phyloP scores from a whole-genome alignment of 176 grass and related monocot species.

The Dendrocalamus sinicus region DNA sequence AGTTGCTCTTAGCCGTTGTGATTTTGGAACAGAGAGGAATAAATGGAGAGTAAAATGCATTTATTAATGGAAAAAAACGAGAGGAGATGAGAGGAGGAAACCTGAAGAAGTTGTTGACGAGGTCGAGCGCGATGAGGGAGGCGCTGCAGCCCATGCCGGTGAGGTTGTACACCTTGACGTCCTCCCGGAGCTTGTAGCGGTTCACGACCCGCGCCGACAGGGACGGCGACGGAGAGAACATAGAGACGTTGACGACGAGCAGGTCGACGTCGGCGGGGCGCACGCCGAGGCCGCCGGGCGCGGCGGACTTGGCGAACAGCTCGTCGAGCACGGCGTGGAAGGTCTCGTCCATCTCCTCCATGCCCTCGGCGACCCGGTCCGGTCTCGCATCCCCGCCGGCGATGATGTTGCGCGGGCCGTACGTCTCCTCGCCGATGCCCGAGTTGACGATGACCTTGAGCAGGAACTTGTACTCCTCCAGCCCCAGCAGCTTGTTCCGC shows the following conservation, averaged over 20 bases:
- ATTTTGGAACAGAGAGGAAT: not conserved
- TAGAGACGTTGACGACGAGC: conserved; percentile 87
- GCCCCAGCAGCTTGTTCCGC: conserved; percentile 73
- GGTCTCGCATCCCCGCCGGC: conserved; percentile 59
- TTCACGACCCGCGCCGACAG: conserved; percentile 67
- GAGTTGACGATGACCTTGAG: conserved; percentile 97
- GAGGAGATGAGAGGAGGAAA: not conserved
- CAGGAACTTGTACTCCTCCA: conserved; percentile 96
- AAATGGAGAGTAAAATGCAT: not conserved
- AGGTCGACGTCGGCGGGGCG: conserved; percentile 62
- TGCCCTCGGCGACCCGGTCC: conserved; percentile 55
- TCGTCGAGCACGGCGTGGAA: conserved; percentile 75
- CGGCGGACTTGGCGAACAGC: conserved; percentile 58
- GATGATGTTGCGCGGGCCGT: conserved; percentile 93
- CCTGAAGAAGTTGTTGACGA: conserved; percentile 75
- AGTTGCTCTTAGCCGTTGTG: conserved; percentile 8
- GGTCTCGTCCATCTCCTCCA: conserved; percentile 94
- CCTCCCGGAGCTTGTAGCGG: conserved; percentile 66
- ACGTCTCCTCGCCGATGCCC: conserved; percentile 91
- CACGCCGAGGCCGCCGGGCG: conserved; percentile 15
- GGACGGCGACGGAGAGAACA: conserved; percentile 91
- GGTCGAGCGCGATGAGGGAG: conserved; percentile 78
- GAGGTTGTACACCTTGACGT: conserved; percentile 81
- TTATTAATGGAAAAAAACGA: not conserved
- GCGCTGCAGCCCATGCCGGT: conserved; percentile 95